Evolutionary conservation across 345 rosid genomes (phyloP), one percentile per base, ranked within the genome.

Genomic region (Crucihimalaya himalaica): DNA sequence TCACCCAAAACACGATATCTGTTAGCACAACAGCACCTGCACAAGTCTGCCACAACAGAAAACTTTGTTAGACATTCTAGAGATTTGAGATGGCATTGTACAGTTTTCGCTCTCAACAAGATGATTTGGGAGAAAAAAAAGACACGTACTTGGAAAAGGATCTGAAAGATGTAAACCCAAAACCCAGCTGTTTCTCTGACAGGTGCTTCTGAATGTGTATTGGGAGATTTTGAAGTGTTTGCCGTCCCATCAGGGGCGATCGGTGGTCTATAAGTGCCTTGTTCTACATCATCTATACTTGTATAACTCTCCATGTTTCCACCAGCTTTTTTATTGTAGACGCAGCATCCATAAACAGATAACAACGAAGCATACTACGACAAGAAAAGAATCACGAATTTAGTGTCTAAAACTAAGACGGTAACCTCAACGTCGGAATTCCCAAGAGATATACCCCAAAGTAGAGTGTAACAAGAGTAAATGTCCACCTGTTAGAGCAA

Each of bases 11-110:
- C 63, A 95, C 91, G 8, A 71, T 39, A 77, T 92, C 99, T 7
- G 98, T 95, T 40, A 95, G 87, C 76, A 92, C 66, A 54, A 84
- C 98, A 29, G 99, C 91, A 68, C 99, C 98, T 8, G 91, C 97
- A 80, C 85, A 85, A 56, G 77, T 86, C 99, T 95, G 78, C 40
- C 32, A 32, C 47, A 58, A 32, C 18, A 66, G 11, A 56, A 64
- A 63, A 25, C 15, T 54, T 54, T 31, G 31, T 39, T 18, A 76
- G 35, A 8, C 61, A 19, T 50, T 58, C 5, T 20, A 10, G 60
- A 25, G 72, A 34, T 64, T 56, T 59, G n/a, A 35, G 57, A 46
- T 37, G 34, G 45, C 62, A 61, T 23, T 63, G 21, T 19, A 47
- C 16, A 37, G 7, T 53, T 57, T 63, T 70, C 65, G 63, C 64